Conservation (phyloP, 176 grass and related monocot genomes). For the Oryza punctata region DNA sequence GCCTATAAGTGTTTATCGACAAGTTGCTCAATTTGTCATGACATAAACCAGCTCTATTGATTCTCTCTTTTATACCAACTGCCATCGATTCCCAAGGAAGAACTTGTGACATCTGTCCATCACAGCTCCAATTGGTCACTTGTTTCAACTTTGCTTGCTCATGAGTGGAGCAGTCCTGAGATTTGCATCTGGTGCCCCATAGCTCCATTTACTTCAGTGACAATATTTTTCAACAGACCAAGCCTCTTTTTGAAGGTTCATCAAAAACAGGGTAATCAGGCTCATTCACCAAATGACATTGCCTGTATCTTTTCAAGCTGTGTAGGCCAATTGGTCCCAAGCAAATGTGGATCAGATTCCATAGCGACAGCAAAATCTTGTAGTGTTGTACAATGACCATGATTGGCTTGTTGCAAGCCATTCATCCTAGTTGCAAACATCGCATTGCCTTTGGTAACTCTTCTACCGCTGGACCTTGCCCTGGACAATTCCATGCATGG, state of each 20-base stretch:
- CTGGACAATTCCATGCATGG: constrained; percentile 61
- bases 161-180: not conserved
- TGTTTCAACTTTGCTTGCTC: constrained; percentile 19
- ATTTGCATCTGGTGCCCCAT: not conserved
- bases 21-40: constrained; percentile 22
- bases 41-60: constrained; percentile 16
- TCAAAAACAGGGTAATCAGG: not conserved
- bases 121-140: not conserved
- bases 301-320: constrained; percentile 60
- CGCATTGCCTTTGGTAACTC: constrained; percentile 25
- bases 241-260: not conserved
- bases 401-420: constrained; percentile 17
- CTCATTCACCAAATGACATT: constrained; percentile 32
- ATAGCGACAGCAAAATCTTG: constrained; percentile 59
- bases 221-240: constrained; percentile 7
- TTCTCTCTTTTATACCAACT: not conserved
- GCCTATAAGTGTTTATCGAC: constrained; percentile 10
- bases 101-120: not conserved
- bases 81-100: constrained; percentile 11
- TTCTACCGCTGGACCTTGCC: constrained; percentile 42
- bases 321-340: constrained; percentile 61
- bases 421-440: constrained; percentile 37
- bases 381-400: constrained; percentile 36
- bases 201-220: constrained; percentile 18
- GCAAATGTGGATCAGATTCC: constrained; percentile 57